Base-by-base conservation (phyloP, 805 yeast species). In the Zygotorulaspora florentina region DNA sequence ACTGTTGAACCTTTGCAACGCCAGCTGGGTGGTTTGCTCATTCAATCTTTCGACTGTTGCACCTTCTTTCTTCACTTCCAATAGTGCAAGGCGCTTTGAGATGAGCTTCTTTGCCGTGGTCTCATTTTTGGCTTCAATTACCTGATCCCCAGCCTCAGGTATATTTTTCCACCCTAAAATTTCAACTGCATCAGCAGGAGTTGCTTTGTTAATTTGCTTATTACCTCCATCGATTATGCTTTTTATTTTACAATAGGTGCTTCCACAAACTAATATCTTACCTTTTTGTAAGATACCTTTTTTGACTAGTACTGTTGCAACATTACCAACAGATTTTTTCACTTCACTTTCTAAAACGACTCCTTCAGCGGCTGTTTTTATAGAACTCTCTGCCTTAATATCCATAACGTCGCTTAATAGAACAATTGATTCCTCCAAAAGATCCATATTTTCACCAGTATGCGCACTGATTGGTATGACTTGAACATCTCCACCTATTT, bases 401-500 rank as follows among this genome's bases (percentile, higher is more conserved):
- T 93, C 97, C 61, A 81, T 74, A 50, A 91, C 69, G 51, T 93
- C 99, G 40, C 96, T 81, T 40, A 89, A 74, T 0, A 96, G 79
- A 18, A 88, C 77, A 37, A 93, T 81, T 1, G 95, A 87, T 64
- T 91, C 96, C 62, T 90, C 96, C 25, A 93, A 70, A 41, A 85
- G 81, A 51, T 85, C 91, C 84, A 93, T 89, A 48, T 93, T 93
- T 52, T 83, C 67, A 0, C 98, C 96, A 0, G 96, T 85, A 47
- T 83, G 79, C 0, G 96, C 98, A 30, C 96, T 85, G 1, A 93
- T 91, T 41, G 79, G 77, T 2, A 93, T 88, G 0, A 87, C 83
- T 61, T 89, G 97, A 4, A 89, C 83, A 34, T 93, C 98, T 43
- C 99, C 99, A 46, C 99, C 99, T 58, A 84, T 87, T 51, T 85